phyloP scores from a whole-genome alignment of 2,329 filamentous ascomycete species.

The Pestalotiopsis sp. region DNA sequence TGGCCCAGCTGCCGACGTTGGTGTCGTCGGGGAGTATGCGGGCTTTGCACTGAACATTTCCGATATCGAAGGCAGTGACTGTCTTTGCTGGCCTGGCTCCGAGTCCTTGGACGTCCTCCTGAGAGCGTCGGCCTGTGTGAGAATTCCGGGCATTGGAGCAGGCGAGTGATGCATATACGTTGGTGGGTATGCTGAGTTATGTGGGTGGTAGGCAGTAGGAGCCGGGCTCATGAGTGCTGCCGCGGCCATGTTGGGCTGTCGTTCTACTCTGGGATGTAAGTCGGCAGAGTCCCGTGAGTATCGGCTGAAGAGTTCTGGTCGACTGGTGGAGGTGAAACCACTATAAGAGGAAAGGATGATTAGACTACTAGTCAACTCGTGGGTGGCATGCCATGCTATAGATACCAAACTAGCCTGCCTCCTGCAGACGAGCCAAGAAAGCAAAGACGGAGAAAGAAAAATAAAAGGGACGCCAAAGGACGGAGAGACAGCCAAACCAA shows the following conservation, averaged over 20 bases:
- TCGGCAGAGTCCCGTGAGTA: conserved; percentile 24
- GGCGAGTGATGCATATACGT: conserved; percentile 24
- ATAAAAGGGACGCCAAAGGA: not conserved
- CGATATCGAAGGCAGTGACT: conserved; percentile 35
- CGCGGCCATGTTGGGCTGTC: conserved; percentile 29
- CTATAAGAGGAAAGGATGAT: conserved; percentile 23
- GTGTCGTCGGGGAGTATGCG: conserved; percentile 30
- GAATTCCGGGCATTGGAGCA: conserved; percentile 26
- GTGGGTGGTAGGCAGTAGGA: conserved; percentile 28
- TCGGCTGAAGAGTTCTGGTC: conserved; percentile 28
- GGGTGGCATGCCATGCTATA: not conserved
- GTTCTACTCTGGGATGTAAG: conserved; percentile 24
- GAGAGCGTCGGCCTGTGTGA: conserved; percentile 25
- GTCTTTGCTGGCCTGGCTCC: conserved; percentile 24
- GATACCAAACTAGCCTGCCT: not conserved
- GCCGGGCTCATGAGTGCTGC: conserved; percentile 34
- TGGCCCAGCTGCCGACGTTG: conserved; percentile 24
- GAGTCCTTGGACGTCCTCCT: conserved; percentile 28
- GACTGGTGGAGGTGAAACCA: conserved; percentile 30
- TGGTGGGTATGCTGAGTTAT: conserved; percentile 15
- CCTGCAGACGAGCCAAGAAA: not conserved
- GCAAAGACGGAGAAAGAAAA: not conserved
- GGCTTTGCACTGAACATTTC: conserved; percentile 32
- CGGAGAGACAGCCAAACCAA: conserved; percentile 22
- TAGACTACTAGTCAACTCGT: conserved; percentile 23